Base-by-base conservation (phyloP, 129 eudicot genomes). In the Smallanthus sonchifolius region DNA sequence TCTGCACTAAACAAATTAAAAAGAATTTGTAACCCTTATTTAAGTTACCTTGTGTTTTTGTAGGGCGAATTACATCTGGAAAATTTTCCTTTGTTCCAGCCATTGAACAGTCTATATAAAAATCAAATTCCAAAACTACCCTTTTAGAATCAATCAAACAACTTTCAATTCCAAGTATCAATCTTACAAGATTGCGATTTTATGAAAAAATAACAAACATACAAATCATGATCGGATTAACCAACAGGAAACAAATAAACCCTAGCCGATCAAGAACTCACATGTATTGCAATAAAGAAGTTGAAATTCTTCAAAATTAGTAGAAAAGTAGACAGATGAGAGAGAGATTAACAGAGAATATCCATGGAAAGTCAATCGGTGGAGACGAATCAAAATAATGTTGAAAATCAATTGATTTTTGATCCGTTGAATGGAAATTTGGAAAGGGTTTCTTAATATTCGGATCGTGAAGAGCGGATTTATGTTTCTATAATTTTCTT, bases 41-140 rank as follows among this genome's bases (percentile, higher is more conserved):
- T 11, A 42, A 16, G 4, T 64, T 69, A 89, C 96, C 96, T 83
- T 82, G 87, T 73, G 71, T 10, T 62, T 70, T 87, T n/a, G 75
- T 69, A 52, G 84, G 83, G 72, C 74, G 86, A 65, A 76, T 86
- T 63, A 75, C 77, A 59, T 74, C 87, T 7, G 74, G 74, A 69
- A 44, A 68, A 64, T 92, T 92, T 76, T 89, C 94, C 39, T 89
- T 85, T 35, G 84, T 82, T 74, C 90, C 92, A 54, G 80, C 90
- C 96, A 87, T 89, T 73, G 75, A 68, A 72, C 38, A 48, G 54
- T 77, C 92, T 83, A 55, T 68, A 82, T 34, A 65, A 19, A 52
- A 78, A 11, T 45, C 57, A 72, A 30, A 24, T 49, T n/a, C 40
- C 60, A 69, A 43, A 56, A n/a, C 20, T 11, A 38, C 15, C 51